These are phyloP conservation scores for Patellifolia procumbens DNA, from an alignment of 179 eudicot species.

Conservation along the genomic window DNA sequence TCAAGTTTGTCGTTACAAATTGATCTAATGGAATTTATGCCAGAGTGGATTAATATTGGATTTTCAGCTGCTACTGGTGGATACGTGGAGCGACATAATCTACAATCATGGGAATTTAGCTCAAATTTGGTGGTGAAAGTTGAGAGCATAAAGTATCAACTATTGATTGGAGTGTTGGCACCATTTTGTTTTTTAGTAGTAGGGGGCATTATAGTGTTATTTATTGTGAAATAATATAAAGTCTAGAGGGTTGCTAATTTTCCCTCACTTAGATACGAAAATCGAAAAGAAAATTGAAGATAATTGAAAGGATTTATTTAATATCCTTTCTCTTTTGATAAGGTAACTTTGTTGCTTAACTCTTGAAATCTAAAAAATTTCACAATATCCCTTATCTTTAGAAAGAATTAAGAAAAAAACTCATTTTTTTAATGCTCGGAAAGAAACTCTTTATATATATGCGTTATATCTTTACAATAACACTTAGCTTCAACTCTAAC, in stretches of 20 bases:
- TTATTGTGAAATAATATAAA: neutral
- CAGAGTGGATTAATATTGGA: slow-evolving; percentile 40
- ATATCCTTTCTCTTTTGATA: too few relatives aligned
- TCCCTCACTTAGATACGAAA: neutral
- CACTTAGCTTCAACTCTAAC: too few relatives aligned
- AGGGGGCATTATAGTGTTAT: neutral
- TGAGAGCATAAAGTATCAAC: neutral
- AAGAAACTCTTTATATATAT: too few relatives aligned
- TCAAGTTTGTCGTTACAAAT: slow-evolving; percentile 39
- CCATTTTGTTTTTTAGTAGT: slow-evolving; percentile 17
- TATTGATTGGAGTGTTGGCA: slow-evolving; percentile 26
- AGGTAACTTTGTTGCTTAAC: too few relatives aligned
- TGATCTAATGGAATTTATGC: slow-evolving; percentile 33
- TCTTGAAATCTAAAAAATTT: too few relatives aligned
- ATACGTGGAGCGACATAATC: slow-evolving; percentile 24
- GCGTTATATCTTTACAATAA: too few relatives aligned
- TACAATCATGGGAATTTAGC: slow-evolving; percentile 44
- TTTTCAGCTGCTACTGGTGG: slow-evolving; percentile 43
- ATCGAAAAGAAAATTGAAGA: too few relatives aligned
- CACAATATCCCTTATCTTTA: too few relatives aligned
- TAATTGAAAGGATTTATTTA: too few relatives aligned
- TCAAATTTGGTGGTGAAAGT: slow-evolving; percentile 37
- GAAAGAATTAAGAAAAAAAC: too few relatives aligned
- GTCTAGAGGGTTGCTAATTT: neutral
- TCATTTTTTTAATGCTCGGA: too few relatives aligned